Evolutionary conservation across 768 basidiomycete genomes (phyloP).

Genomic region (Phanerochaete sordida): DNA sequence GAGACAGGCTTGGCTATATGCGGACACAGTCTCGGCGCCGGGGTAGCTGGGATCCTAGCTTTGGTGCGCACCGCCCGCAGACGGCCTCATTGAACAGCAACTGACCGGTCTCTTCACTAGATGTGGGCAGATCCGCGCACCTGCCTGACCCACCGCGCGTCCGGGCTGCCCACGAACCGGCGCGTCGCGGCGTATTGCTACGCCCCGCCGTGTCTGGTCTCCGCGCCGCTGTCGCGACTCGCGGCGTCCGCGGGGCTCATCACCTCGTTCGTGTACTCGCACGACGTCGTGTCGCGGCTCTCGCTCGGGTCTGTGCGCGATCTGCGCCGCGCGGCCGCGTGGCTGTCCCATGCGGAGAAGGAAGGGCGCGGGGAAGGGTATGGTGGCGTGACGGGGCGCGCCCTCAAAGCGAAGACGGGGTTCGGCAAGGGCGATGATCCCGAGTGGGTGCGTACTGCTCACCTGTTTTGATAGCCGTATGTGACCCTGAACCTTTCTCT

Average conservation of each 20-base stretch:
- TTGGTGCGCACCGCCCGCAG: conserved; percentile 43
- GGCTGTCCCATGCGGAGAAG: conserved; percentile 73
- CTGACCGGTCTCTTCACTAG: conserved; percentile 30
- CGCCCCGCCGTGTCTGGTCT: conserved; percentile 74
- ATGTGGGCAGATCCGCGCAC: conserved; percentile 85
- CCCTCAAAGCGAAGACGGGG: conserved; percentile 62
- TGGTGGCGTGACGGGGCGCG: conserved; percentile 38
- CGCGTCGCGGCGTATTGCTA: conserved; percentile 75
- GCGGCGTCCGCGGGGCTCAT: conserved; percentile 60
- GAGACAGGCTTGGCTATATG: conserved; percentile 64
- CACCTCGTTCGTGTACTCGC: conserved; percentile 77
- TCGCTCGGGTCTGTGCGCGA: conserved; percentile 78
- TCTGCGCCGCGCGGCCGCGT: conserved; percentile 67
- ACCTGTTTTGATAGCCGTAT: neutral
- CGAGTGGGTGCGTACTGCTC: conserved; percentile 40
- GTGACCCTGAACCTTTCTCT: conserved; percentile 32
- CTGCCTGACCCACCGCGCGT: conserved; percentile 62
- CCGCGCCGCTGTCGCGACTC: conserved; percentile 55
- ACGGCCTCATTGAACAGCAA: neutral
- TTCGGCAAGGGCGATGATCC: conserved; percentile 53
- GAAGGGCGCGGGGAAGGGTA: conserved; percentile 37
- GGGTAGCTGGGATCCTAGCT: conserved; percentile 71
- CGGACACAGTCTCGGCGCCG: conserved; percentile 84
- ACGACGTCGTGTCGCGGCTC: conserved; percentile 76
- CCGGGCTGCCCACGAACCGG: conserved; percentile 65